These are phyloP conservation scores for Nicotiana sylvestris DNA, from an alignment of 257 asterid species.

Conservation along the genomic window DNA sequence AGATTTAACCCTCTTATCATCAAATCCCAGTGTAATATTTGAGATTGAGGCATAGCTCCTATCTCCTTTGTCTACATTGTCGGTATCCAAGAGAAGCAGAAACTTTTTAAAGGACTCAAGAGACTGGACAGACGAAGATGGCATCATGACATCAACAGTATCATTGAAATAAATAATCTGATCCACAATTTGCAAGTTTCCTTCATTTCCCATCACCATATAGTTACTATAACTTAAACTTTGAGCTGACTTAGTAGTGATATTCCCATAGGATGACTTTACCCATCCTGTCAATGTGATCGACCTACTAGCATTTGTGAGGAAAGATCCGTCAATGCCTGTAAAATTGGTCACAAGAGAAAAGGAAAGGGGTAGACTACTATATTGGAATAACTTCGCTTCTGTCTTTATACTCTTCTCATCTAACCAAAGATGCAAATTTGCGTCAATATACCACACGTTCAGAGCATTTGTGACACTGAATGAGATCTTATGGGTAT, in stretches of 20 bases:
- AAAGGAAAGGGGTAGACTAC: slow-evolving; percentile 20
- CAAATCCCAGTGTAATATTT: slow-evolving; percentile 49
- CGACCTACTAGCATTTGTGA: slow-evolving; percentile 43
- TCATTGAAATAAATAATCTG: slow-evolving; percentile 44
- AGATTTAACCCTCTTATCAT: slow-evolving; percentile 33
- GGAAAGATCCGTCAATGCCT: slow-evolving; percentile 57
- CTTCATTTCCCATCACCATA: slow-evolving; percentile 60
- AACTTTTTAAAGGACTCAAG: slow-evolving; percentile 32
- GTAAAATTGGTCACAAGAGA: slow-evolving; percentile 37
- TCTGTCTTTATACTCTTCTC: slow-evolving; percentile 32
- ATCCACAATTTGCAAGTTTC: slow-evolving; percentile 53
- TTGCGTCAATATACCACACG: slow-evolving; percentile 81
- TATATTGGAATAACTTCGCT: slow-evolving; percentile 42
- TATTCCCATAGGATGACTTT: slow-evolving; percentile 56
- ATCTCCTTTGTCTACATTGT: slow-evolving; percentile 37
- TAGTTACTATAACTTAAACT: slow-evolving; percentile 35
- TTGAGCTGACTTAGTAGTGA: slow-evolving; percentile 42
- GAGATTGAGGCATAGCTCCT: slow-evolving; percentile 40
- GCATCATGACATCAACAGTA: slow-evolving; percentile 19
- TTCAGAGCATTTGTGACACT: slow-evolving; percentile 61
- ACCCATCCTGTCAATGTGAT: slow-evolving; percentile 52
- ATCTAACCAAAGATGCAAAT: slow-evolving; percentile 85
- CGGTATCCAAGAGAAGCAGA: slow-evolving; percentile 29
- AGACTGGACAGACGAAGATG: slow-evolving; percentile 23
- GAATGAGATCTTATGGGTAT: slow-evolving; percentile 43